Percentiles rank a stretch among this genome's conserved stretches.
These are phyloP conservation scores for Rhexocercosporidium sp. DNA, from an alignment of 2,329 filamentous ascomycete genomes.

Conservation along the genomic window DNA sequence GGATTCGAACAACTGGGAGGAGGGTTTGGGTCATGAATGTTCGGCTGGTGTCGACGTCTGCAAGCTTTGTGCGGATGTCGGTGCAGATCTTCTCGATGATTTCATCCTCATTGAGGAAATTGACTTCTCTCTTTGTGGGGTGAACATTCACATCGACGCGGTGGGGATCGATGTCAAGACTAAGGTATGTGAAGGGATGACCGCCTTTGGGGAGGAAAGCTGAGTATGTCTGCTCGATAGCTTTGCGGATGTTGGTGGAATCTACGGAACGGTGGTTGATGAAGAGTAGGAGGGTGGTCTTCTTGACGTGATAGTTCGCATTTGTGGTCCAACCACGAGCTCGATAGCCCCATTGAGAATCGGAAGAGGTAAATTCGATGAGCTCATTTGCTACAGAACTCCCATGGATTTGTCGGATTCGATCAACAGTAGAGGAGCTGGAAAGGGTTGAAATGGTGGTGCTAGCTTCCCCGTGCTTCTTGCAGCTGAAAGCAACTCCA, in stretches of 20 bases:
- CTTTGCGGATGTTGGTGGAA: conserved; percentile 84
- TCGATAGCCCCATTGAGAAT: conserved; percentile 82
- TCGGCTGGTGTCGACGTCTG: conserved; percentile 88
- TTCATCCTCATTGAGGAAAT: conserved; percentile 97
- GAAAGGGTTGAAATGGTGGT: conserved; percentile 81
- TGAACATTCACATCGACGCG: conserved; percentile 97
- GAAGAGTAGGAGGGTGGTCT: conserved; percentile 85
- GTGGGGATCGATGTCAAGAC: conserved; percentile 88
- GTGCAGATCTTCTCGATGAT: conserved; percentile 87
- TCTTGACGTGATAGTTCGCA: conserved; percentile 93
- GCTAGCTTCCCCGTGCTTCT: conserved; percentile 89
- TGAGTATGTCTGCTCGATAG: conserved; percentile 87
- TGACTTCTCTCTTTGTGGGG: conserved; percentile 94
- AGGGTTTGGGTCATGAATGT: conserved; percentile 95
- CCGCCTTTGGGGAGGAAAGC: conserved; percentile 90
- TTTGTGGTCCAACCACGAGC: conserved; percentile 84
- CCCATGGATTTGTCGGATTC: conserved; percentile 90
- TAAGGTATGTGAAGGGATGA: conserved; percentile 92
- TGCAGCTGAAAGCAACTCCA: conserved; percentile 94
- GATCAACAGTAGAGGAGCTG: conserved; percentile 74
- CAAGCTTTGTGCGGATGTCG: conserved; percentile 76
- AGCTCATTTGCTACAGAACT: conserved; percentile 86
- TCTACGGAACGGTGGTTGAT: conserved; percentile 97
- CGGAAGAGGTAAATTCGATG: conserved; percentile 73
- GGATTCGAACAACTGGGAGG: conserved; percentile 67